Evolutionary conservation across 768 basidiomycete genomes (phyloP).

Genomic region (Russula lepida): DNA sequence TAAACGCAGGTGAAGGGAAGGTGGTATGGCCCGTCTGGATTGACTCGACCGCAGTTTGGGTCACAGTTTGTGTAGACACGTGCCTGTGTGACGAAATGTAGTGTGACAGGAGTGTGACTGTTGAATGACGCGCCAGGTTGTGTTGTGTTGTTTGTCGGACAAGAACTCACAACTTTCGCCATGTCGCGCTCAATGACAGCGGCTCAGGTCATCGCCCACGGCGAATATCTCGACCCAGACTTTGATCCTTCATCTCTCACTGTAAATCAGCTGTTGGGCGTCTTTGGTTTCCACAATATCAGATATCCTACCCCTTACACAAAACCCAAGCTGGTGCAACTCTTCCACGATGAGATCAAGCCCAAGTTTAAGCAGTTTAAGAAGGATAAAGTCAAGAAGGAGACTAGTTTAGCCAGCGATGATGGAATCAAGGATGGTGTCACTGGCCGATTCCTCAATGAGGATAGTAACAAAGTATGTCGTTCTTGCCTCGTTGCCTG

Average conservation of each 20-base stretch:
- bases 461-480: slow-evolving; percentile 37
- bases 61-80: slow-evolving; percentile 18
- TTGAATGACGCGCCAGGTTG: slow-evolving; percentile 13
- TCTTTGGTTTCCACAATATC: slow-evolving; percentile 70
- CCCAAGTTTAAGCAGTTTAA: slow-evolving; percentile 47
- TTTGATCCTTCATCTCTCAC: slow-evolving; percentile 71
- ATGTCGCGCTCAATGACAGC: slow-evolving; percentile 74
- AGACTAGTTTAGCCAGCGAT: slow-evolving; percentile 67
- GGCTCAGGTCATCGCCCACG: slow-evolving; percentile 61
- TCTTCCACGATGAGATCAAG: slow-evolving; percentile 75
- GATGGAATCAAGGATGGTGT: slow-evolving; percentile 76
- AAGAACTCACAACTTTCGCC: slow-evolving; percentile 8
- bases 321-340: slow-evolving; percentile 65
- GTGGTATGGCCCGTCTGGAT: slow-evolving; percentile 28
- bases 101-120: slow-evolving; percentile 13
- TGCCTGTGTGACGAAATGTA: not conserved
- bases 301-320: slow-evolving; percentile 66
- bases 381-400: slow-evolving; percentile 54
- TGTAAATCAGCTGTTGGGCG: slow-evolving; percentile 70
- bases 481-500: slow-evolving; percentile 1
- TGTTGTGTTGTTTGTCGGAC: not conserved
- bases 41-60: slow-evolving; percentile 21
- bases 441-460: slow-evolving; percentile 63
- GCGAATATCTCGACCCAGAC: slow-evolving; percentile 71
- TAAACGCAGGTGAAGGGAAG: slow-evolving; percentile 24